Percentiles rank a stretch among this genome's conserved stretches.
phyloP scores from a whole-genome alignment of 371 early-diverging fungal genomes.

The Dinochytrium kinnereticum region DNA sequence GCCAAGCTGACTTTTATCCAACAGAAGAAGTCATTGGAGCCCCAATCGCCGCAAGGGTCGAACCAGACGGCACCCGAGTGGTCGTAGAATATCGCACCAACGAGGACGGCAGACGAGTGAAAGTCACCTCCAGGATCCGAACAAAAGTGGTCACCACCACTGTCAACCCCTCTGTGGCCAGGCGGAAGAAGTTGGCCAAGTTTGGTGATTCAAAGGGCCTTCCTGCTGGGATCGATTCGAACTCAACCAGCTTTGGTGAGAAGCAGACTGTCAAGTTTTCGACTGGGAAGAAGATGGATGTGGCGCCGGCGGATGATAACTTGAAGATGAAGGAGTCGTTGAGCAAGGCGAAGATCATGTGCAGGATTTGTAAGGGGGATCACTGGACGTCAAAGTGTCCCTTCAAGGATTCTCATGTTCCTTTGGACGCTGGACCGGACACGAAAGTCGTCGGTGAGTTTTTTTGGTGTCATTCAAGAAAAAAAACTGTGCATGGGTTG shows the following conservation, averaged over 20 bases:
- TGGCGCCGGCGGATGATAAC: slow-evolving; percentile 57
- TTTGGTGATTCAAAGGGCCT: slow-evolving; percentile 55
- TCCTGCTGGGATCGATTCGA: slow-evolving; percentile 67
- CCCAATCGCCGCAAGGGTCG: slow-evolving; percentile 16
- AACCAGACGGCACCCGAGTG: slow-evolving; percentile 78
- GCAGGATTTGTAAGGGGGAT: slow-evolving; percentile 95
- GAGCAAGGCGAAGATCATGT: slow-evolving; percentile 81
- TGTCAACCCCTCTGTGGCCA: slow-evolving; percentile 88
- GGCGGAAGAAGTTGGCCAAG: slow-evolving; percentile 50
- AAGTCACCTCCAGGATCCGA: slow-evolving; percentile 79
- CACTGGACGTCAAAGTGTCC: slow-evolving; percentile 97
- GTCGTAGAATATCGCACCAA: slow-evolving; percentile 80
- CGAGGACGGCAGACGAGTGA: slow-evolving; percentile 88
- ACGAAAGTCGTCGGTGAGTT: slow-evolving; percentile 9
- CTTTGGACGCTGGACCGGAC: slow-evolving; percentile 45
- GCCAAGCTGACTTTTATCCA: not conserved
- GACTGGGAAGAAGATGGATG: slow-evolving; percentile 46
- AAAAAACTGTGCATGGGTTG: not conserved
- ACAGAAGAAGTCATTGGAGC: not conserved
- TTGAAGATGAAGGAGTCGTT: slow-evolving; percentile 53
- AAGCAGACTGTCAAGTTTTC: slow-evolving; percentile 82
- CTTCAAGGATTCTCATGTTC: slow-evolving; percentile 91
- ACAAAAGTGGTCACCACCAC: slow-evolving; percentile 69
- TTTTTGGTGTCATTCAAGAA: not conserved
- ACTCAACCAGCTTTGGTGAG: slow-evolving; percentile 90